A percentile compares a stretch with the other conserved stretches of the same genome.
Evolutionary conservation across 2,329 filamentous ascomycete species (phyloP).

Genomic region (Phialophora expanda): DNA sequence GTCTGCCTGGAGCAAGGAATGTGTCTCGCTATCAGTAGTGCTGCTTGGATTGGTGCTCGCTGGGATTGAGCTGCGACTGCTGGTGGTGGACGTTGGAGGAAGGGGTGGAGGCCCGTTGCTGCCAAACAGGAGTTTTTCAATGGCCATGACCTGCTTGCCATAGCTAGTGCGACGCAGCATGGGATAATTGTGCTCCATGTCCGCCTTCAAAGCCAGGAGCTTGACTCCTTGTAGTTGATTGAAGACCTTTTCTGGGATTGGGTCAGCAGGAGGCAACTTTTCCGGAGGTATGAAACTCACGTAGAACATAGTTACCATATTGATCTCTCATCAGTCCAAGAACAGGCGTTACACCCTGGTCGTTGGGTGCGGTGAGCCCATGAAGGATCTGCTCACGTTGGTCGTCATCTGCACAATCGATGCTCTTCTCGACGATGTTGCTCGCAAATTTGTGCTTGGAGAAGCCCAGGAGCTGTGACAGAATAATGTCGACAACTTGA

Average conservation of each 20-base stretch:
- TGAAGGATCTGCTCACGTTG: conserved; percentile 73
- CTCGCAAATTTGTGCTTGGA: conserved; percentile 97
- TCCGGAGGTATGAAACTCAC: conserved; percentile 62
- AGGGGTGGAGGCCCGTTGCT: conserved; percentile 62
- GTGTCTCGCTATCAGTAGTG: conserved; percentile 18
- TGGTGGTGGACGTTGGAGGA: conserved; percentile 53
- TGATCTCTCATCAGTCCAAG: conserved; percentile 83
- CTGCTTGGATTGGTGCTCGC: conserved; percentile 68
- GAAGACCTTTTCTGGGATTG: conserved; percentile 76
- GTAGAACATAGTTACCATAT: conserved; percentile 95
- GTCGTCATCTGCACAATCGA: conserved; percentile 70
- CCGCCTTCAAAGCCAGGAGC: conserved; percentile 63
- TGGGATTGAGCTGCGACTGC: conserved; percentile 68
- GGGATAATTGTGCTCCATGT: conserved; percentile 67
- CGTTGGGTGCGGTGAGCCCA: conserved; percentile 64
- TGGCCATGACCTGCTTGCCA: conserved; percentile 69
- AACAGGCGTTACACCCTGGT: conserved; percentile 72
- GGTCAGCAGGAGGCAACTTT: conserved; percentile 40
- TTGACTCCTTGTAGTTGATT: conserved; percentile 65
- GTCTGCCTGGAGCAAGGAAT: conserved; percentile 8
- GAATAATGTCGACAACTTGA: conserved; percentile 75
- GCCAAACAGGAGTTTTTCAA: conserved; percentile 60
- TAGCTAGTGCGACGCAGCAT: conserved; percentile 68
- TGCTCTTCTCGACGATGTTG: conserved; percentile 95
- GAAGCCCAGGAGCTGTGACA: conserved; percentile 70